Conservation (phyloP, 2,329 filamentous ascomycete genomes). For the Tolypocladium sp. region DNA sequence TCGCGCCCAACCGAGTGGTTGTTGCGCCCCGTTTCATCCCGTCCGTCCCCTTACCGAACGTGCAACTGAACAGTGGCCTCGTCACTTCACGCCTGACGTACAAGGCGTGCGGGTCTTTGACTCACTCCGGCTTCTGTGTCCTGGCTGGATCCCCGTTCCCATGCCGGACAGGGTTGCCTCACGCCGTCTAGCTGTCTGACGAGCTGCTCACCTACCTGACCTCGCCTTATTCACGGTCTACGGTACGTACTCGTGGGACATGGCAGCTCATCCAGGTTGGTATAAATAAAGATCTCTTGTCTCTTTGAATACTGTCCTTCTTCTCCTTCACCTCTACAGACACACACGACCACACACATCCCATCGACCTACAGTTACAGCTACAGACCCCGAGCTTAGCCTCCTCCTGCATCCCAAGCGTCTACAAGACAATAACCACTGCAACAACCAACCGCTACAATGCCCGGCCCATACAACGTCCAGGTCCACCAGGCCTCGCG, state of each 20-base stretch:
- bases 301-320: not conserved
- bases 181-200: not conserved
- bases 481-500: constrained; percentile 23
- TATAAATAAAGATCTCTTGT: not conserved
- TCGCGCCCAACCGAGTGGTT: not conserved
- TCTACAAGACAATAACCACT: constrained; percentile 1
- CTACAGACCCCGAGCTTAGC: not conserved
- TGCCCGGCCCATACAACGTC: constrained; percentile 16
- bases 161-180: constrained; percentile 1
- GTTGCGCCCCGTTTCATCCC: not conserved
- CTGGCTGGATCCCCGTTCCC: not conserved
- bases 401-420: not conserved
- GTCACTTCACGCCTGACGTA: not conserved
- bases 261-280: not conserved
- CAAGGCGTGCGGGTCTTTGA: constrained; percentile 1
- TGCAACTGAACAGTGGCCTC: not conserved
- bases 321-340: not conserved
- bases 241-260: not conserved
- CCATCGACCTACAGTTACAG: not conserved
- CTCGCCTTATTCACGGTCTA: not conserved
- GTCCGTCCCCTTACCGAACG: not conserved
- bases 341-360: not conserved
- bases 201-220: not conserved
- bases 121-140: not conserved
- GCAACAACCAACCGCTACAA: constrained; percentile 3